phyloP scores from a whole-genome alignment of 495 filamentous ascomycete genomes.

The Neurospora pannonica region DNA sequence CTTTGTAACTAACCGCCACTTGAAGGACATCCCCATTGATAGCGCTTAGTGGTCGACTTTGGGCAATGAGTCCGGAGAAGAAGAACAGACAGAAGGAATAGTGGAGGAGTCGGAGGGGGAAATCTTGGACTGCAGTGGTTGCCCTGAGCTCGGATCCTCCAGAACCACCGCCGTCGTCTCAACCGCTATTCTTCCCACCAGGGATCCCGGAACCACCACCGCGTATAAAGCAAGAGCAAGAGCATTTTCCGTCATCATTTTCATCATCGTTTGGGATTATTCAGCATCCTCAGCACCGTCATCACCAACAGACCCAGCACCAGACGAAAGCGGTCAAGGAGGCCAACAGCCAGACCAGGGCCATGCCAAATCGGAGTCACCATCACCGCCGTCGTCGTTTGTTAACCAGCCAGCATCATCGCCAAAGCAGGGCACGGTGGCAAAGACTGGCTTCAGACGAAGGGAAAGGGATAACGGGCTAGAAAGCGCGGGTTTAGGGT shows the following conservation, averaged over 20 bases:
- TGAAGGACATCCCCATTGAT: conserved; percentile 8
- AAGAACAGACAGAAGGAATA: neutral
- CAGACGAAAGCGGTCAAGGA: neutral
- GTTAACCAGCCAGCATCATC: neutral
- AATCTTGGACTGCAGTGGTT: neutral
- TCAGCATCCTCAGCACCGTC: neutral
- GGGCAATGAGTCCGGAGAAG: conserved; percentile 1
- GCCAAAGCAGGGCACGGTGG: neutral
- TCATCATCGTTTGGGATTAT: neutral
- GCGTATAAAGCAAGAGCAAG: neutral
- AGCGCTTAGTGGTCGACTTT: conserved; percentile 8
- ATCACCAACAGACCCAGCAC: neutral
- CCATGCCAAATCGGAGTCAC: neutral
- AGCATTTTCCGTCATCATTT: neutral
- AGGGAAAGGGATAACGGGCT: neutral
- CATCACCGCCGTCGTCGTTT: neutral
- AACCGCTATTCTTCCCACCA: neutral
- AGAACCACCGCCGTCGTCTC: neutral
- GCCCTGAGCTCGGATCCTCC: neutral
- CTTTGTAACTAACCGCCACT: neutral
- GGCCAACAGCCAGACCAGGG: neutral
- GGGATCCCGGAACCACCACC: neutral
- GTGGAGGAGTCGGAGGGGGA: neutral
- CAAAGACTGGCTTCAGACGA: neutral
- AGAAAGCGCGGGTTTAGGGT: neutral